Evolutionary conservation across 2,329 filamentous ascomycete genomes (phyloP).

Genomic region (Arthrobotrys pseudoclavata): DNA sequence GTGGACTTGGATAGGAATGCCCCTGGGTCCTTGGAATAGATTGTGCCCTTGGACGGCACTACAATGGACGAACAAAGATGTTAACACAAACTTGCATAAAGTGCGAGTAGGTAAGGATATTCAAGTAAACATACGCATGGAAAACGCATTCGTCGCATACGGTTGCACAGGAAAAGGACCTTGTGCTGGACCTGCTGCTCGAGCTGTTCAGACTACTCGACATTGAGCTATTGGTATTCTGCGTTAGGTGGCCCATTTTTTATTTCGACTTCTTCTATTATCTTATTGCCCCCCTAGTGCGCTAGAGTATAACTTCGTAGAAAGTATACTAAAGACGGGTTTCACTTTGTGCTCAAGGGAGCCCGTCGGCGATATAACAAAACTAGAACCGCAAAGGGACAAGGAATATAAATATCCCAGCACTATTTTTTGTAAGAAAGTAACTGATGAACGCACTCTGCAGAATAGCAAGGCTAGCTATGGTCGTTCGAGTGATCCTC

Average conservation of each 20-base stretch:
- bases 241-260: slow-evolving; percentile 57
- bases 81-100: background rate
- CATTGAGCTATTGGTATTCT: slow-evolving; percentile 58
- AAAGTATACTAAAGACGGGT: slow-evolving; percentile 1
- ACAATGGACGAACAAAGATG: background rate
- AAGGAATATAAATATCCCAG: slow-evolving; percentile 29
- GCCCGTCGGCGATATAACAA: slow-evolving; percentile 1
- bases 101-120: background rate
- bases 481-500: slow-evolving; percentile 44
- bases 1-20: slow-evolving; percentile 52
- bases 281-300: background rate
- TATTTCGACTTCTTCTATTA: slow-evolving; percentile 29
- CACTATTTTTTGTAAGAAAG: slow-evolving; percentile 44
- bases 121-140: slow-evolving; percentile 44
- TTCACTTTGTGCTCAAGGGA: slow-evolving; percentile 9
- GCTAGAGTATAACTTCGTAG: background rate
- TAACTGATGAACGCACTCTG: slow-evolving; percentile 59
- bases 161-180: slow-evolving; percentile 53
- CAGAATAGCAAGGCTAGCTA: slow-evolving; percentile 46
- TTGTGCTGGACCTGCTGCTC: slow-evolving; percentile 57
- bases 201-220: slow-evolving; percentile 53
- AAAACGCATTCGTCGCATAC: slow-evolving; percentile 58
- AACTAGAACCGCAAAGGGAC: slow-evolving; percentile 12
- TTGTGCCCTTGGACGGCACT: slow-evolving; percentile 55
- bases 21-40: slow-evolving; percentile 50